Evolutionary conservation across 2,329 filamentous ascomycete genomes (phyloP).

Genomic region (Clarireedia homoeocarpa): DNA sequence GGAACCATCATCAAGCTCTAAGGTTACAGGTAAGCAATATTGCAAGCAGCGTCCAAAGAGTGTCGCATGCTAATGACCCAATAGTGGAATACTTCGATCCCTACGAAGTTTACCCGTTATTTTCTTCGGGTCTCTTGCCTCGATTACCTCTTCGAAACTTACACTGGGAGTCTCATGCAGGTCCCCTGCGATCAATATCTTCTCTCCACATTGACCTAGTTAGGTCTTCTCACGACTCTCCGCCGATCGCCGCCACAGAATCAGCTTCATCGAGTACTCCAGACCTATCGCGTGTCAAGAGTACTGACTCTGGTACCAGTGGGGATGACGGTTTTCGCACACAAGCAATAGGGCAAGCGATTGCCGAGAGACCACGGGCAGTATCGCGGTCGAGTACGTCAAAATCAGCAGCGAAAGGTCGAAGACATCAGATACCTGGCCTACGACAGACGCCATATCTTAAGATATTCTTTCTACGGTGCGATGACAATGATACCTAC

Average conservation of each 20-base stretch:
- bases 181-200: conserved; percentile 87
- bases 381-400: conserved; percentile 16
- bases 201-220: conserved; percentile 85
- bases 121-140: conserved; percentile 68
- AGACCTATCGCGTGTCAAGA: conserved; percentile 30
- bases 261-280: conserved; percentile 27
- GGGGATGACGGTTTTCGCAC: conserved; percentile 55
- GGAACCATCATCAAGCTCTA: conserved; percentile 62
- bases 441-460: conserved; percentile 88
- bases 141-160: conserved; percentile 83
- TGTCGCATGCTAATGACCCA: conserved; percentile 10
- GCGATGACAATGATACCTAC: conserved; percentile 93
- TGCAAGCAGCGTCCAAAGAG: background rate
- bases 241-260: conserved; percentile 30
- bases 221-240: conserved; percentile 42
- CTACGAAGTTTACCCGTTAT: conserved; percentile 74
- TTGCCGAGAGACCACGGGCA: conserved; percentile 16
- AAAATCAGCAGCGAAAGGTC: conserved; percentile 39
- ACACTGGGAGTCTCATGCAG: conserved; percentile 92
- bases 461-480: conserved; percentile 81
- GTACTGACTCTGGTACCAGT: conserved; percentile 29
- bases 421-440: conserved; percentile 91
- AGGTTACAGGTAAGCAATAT: conserved; percentile 59
- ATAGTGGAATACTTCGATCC: conserved; percentile 95
- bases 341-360: conserved; percentile 39